These are phyloP conservation scores for Myxozyma udenii DNA, from an alignment of 805 yeast genomes.

Conservation along the genomic window DNA sequence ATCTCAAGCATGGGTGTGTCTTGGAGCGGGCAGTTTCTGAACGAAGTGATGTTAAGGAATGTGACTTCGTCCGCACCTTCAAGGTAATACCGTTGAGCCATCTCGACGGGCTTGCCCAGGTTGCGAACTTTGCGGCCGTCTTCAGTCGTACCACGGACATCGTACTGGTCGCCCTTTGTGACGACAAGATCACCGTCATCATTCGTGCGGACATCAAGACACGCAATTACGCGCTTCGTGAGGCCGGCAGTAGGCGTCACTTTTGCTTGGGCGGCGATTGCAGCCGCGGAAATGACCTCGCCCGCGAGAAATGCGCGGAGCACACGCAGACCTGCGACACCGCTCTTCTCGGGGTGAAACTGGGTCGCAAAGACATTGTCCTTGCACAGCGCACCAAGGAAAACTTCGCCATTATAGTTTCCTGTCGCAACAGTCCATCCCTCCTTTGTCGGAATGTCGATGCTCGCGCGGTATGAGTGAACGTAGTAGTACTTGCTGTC, in stretches of 20 bases:
- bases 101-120: slow-evolving; percentile 91
- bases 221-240: slow-evolving; percentile 89
- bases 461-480: slow-evolving; percentile 83
- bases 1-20: slow-evolving; percentile 97
- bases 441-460: slow-evolving; percentile 38
- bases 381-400: slow-evolving; percentile 75
- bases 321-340: slow-evolving; percentile 78
- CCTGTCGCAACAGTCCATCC: slow-evolving; percentile 76
- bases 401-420: slow-evolving; percentile 71
- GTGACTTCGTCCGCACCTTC: slow-evolving; percentile 99
- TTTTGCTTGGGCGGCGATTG: background rate
- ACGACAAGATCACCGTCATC: slow-evolving; percentile 95
- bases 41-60: slow-evolving; percentile 90
- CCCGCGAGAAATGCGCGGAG: slow-evolving; percentile 67
- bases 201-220: slow-evolving; percentile 93
- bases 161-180: slow-evolving; percentile 97
- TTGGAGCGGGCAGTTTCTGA: slow-evolving; percentile 85
- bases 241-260: slow-evolving; percentile 48
- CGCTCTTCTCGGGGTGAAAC: slow-evolving; percentile 99
- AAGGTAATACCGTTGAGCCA: slow-evolving; percentile 82
- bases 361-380: slow-evolving; percentile 91
- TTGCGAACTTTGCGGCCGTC: slow-evolving; percentile 70
- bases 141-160: slow-evolving; percentile 56
- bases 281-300: slow-evolving; percentile 19
- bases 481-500: slow-evolving; percentile 83